A percentile compares a stretch with the other conserved stretches of the same genome.
Evolutionary conservation across 441 rosid genomes (phyloP).

Genomic region (Mallotus repandus): DNA sequence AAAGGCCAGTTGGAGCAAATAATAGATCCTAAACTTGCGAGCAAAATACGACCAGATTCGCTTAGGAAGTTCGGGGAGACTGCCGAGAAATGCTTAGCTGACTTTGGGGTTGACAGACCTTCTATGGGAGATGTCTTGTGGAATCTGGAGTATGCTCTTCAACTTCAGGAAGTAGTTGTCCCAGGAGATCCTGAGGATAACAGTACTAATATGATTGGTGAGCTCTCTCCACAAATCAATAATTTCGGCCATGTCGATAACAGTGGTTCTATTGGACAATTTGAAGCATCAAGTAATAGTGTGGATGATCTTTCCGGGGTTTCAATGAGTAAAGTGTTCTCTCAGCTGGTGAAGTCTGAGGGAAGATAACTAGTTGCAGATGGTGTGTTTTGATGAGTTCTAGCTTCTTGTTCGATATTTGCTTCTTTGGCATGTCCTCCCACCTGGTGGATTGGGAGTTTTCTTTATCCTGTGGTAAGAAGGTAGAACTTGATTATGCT

Average conservation of each 20-base stretch:
- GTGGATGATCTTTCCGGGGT: constrained; percentile 51
- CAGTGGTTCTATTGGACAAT: constrained; percentile 27
- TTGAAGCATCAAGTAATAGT: constrained; percentile 38
- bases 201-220: constrained; percentile 56
- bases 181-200: constrained; percentile 44
- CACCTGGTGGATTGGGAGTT: constrained; percentile 9
- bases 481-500: background rate
- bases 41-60: constrained; percentile 41
- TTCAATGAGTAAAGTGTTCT: constrained; percentile 66
- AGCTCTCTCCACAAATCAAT: constrained; percentile 71
- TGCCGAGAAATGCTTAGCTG: constrained; percentile 50
- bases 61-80: constrained; percentile 49
- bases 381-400: background rate
- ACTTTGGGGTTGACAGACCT: constrained; percentile 44
- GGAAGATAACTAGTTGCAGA: constrained; percentile 50
- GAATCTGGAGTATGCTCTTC: constrained; percentile 52
- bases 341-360: constrained; percentile 60
- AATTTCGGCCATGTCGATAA: constrained; percentile 54
- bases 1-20: constrained; percentile 50
- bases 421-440: constrained; percentile 22
- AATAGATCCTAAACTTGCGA: constrained; percentile 37
- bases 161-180: constrained; percentile 41
- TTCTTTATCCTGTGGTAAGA: constrained; percentile 7
- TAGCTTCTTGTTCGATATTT: constrained; percentile 5
- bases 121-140: constrained; percentile 50